phyloP scores from a whole-genome alignment of 2,329 filamentous ascomycete genomes.

The Aspergillus carbonarius region DNA sequence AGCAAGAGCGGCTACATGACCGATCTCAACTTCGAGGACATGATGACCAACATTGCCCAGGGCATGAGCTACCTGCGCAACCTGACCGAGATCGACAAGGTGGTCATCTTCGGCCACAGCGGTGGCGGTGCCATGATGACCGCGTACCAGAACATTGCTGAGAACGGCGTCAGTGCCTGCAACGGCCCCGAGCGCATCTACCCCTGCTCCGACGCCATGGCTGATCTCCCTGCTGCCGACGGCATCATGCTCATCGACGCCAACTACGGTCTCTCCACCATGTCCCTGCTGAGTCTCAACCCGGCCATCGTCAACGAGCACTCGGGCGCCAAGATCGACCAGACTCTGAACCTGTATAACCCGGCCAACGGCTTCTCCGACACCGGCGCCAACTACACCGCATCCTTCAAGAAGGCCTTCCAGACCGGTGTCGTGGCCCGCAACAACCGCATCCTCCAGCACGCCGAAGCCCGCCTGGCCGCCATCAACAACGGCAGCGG shows the following conservation, averaged over 20 bases:
- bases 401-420: not conserved
- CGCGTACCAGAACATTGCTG: not conserved
- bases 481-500: not conserved
- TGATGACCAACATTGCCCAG: not conserved
- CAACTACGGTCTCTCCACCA: not conserved
- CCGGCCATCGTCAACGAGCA: not conserved
- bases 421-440: not conserved
- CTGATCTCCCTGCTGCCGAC: not conserved
- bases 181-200: not conserved
- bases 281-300: not conserved
- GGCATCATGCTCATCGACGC: not conserved
- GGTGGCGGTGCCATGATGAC: slow-evolving; percentile 2
- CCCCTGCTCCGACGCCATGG: slow-evolving; percentile 1
- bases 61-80: not conserved
- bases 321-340: not conserved
- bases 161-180: not conserved
- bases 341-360: not conserved
- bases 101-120: not conserved
- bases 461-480: not conserved
- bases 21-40: not conserved
- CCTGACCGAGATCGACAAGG: not conserved
- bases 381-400: not conserved
- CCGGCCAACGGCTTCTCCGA: not conserved
- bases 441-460: not conserved
- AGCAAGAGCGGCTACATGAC: not conserved